Conservation (phyloP, 2,329 filamentous ascomycete genomes). For the Ceratocystis colombiana region DNA sequence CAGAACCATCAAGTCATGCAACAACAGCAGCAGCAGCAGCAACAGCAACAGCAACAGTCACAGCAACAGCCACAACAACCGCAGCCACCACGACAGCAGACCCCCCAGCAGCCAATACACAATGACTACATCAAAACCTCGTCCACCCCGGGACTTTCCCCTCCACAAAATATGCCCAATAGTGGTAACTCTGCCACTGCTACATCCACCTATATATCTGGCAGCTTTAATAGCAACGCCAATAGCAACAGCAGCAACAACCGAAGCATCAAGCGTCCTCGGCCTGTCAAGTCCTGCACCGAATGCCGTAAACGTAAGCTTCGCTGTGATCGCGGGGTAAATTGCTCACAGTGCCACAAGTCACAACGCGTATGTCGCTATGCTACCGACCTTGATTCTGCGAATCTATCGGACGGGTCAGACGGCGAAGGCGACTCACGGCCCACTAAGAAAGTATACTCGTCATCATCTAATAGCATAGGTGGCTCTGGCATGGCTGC, state of each 20-base stretch:
- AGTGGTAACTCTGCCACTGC: conserved; percentile 11
- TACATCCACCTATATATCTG: not conserved
- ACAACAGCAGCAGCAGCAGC: conserved; percentile 9
- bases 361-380: conserved; percentile 47
- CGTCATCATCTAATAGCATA: not conserved
- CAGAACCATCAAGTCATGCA: conserved; percentile 17
- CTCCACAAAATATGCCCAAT: conserved; percentile 12
- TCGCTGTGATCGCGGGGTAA: conserved; percentile 46
- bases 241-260: conserved; percentile 17
- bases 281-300: conserved; percentile 48
- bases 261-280: conserved; percentile 43
- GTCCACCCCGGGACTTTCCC: conserved; percentile 18
- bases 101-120: conserved; percentile 17
- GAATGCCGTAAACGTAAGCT: conserved; percentile 50
- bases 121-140: conserved; percentile 21
- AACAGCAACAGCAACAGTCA: conserved; percentile 12
- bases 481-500: conserved; percentile 8
- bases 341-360: conserved; percentile 50
- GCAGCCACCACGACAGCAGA: conserved; percentile 15
- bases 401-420: conserved; percentile 42
- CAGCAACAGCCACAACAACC: conserved; percentile 4
- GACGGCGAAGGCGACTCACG: conserved; percentile 33
- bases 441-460: conserved; percentile 29
- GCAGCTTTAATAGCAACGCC: conserved; percentile 1
- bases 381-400: conserved; percentile 40